Evolutionary conservation across 345 rosid genomes (phyloP).

Genomic region (Jatropha curcas): DNA sequence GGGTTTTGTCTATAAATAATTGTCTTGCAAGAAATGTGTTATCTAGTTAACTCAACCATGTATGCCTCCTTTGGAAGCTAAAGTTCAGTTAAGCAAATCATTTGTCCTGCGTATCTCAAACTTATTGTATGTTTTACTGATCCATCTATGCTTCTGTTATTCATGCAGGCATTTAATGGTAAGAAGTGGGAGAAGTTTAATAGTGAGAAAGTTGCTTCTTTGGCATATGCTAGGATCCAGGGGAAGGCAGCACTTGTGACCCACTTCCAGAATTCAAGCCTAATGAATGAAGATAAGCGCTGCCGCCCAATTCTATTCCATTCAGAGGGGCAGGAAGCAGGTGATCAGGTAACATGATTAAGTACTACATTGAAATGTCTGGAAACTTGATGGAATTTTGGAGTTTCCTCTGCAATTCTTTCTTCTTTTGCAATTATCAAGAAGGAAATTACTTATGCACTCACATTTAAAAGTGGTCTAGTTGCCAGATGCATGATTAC

Average conservation of each 20-base stretch:
- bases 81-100: background rate
- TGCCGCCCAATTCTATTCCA: conserved; percentile 76
- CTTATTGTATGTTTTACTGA: background rate
- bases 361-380: background rate
- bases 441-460: background rate
- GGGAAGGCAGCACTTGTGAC: conserved; percentile 88
- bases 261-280: conserved; percentile 85
- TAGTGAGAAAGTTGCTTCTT: conserved; percentile 87
- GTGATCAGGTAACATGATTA: conserved; percentile 56
- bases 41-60: background rate
- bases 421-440: background rate
- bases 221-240: conserved; percentile 94
- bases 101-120: background rate
- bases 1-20: background rate
- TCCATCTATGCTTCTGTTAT: background rate
- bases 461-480: background rate
- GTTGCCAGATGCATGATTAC: background rate
- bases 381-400: background rate
- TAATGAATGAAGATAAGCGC: conserved; percentile 80
- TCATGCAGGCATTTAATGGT: conserved; percentile 77
- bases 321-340: conserved; percentile 56
- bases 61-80: background rate
- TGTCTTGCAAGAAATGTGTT: background rate
- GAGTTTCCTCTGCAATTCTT: background rate
- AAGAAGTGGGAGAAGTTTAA: conserved; percentile 97